Percentiles rank a stretch among this genome's conserved stretches.
phyloP scores from a whole-genome alignment of 208 protist genomes.

The Borovskyia barvae region DNA sequence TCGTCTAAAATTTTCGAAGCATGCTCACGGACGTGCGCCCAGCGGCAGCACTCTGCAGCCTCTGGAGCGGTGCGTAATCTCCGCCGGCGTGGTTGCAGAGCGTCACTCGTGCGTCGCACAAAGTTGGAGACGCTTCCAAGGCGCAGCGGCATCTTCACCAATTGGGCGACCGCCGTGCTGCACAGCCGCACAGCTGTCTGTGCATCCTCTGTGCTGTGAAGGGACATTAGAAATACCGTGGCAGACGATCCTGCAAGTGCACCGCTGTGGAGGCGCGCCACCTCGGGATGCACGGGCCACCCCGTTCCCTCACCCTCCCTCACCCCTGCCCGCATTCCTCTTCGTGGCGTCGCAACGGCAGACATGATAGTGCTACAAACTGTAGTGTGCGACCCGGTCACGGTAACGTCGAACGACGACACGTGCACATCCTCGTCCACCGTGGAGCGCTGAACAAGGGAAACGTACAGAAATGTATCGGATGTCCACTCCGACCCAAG shows the following conservation, averaged over 20 bases:
- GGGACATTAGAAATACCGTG: slow-evolving; percentile 21
- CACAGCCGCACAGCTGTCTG: slow-evolving; percentile 6
- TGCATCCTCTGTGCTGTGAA: slow-evolving; percentile 22
- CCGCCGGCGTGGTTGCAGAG: slow-evolving; percentile 16
- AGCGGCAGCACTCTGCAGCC: no score
- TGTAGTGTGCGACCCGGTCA: slow-evolving; percentile 32
- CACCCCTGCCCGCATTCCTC: no score
- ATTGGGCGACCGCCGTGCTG: not conserved
- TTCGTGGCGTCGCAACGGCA: no score
- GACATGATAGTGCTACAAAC: no score
- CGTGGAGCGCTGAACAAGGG: slow-evolving; percentile 25
- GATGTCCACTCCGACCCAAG: slow-evolving; percentile 3
- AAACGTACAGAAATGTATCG: slow-evolving; percentile 26
- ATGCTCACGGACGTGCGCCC: not conserved
- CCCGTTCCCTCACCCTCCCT: not conserved
- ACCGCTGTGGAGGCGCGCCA: slow-evolving; percentile 14
- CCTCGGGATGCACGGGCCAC: not conserved
- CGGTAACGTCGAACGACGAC: slow-evolving; percentile 29
- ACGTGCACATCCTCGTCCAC: slow-evolving; percentile 25
- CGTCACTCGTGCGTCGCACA: slow-evolving; percentile 14
- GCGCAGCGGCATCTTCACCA: slow-evolving; percentile 19
- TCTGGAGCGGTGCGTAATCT: not conserved
- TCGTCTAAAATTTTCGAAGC: slow-evolving; percentile 24
- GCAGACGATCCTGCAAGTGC: slow-evolving; percentile 14
- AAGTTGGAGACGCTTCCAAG: slow-evolving; percentile 30